Evolutionary conservation across 495 filamentous ascomycete genomes (phyloP).

Genomic region (Geopyxis carbonaria): DNA sequence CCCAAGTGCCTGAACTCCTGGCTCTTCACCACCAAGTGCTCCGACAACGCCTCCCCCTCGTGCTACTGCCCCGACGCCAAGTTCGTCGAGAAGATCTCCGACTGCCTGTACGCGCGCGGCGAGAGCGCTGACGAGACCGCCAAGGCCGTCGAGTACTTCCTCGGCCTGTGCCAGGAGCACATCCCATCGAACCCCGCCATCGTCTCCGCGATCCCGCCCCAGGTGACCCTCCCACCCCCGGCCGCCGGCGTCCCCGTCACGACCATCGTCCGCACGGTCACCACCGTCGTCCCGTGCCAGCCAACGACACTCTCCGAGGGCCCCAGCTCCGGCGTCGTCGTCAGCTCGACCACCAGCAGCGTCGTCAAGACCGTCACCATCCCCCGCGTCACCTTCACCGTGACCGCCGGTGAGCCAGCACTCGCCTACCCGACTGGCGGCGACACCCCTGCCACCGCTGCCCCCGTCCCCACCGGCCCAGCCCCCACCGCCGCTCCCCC

Average conservation of each 20-base stretch:
- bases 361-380: slow-evolving; percentile 10
- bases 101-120: slow-evolving; percentile 65
- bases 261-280: slow-evolving; percentile 36
- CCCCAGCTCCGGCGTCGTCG: slow-evolving; percentile 36
- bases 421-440: slow-evolving; percentile 13
- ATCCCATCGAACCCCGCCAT: slow-evolving; percentile 67
- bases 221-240: slow-evolving; percentile 40
- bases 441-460: slow-evolving; percentile 4
- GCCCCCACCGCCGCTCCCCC: too few relatives aligned
- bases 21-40: slow-evolving; percentile 57
- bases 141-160: slow-evolving; percentile 63
- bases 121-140: slow-evolving; percentile 46
- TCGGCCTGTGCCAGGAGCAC: slow-evolving; percentile 72
- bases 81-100: slow-evolving; percentile 66
- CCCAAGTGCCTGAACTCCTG: slow-evolving; percentile 91
- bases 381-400: too few relatives aligned
- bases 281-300: slow-evolving; percentile 30
- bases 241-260: slow-evolving; percentile 35
- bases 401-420: slow-evolving; percentile 15
- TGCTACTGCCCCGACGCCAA: slow-evolving; percentile 74
- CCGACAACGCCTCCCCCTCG: slow-evolving; percentile 58
- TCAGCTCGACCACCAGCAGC: slow-evolving; percentile 27
- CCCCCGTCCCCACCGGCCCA: slow-evolving; percentile 8
- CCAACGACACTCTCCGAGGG: slow-evolving; percentile 45
- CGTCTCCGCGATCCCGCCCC: slow-evolving; percentile 50